Conservation (phyloP, 352 stramenopile species). For the Phytopythium helicoides region DNA sequence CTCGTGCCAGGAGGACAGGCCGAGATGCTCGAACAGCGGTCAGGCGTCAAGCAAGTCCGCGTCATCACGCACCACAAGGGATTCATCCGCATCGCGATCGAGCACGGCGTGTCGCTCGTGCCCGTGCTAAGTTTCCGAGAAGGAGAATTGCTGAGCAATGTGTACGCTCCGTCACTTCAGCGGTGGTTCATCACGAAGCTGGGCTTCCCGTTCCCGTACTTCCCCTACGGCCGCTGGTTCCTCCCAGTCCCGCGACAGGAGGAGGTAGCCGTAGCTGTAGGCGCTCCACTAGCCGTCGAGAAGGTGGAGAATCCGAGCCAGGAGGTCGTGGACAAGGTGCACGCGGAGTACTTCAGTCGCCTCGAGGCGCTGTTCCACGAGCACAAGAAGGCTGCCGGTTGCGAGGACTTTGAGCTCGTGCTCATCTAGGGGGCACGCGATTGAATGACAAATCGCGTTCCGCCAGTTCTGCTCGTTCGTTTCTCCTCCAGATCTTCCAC, state of each 20-base stretch:
- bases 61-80: slow-evolving; percentile 77
- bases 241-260: slow-evolving; percentile 69
- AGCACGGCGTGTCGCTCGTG: slow-evolving; percentile 70
- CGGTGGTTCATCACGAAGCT: slow-evolving; percentile 78
- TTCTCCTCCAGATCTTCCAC: too few relatives aligned
- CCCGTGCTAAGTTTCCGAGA: slow-evolving; percentile 82
- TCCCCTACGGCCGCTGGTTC: slow-evolving; percentile 63
- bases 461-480: too few relatives aligned
- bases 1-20: slow-evolving; percentile 78
- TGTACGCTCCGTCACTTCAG: slow-evolving; percentile 68
- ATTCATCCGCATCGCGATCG: slow-evolving; percentile 77
- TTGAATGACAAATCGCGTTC: neutral
- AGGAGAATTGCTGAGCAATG: slow-evolving; percentile 80
- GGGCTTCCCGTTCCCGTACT: slow-evolving; percentile 78
- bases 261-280: slow-evolving; percentile 64
- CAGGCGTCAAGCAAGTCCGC: slow-evolving; percentile 54
- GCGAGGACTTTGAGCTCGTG: slow-evolving; percentile 68
- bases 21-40: slow-evolving; percentile 78
- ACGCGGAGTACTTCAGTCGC: slow-evolving; percentile 53
- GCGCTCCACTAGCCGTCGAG: slow-evolving; percentile 49
- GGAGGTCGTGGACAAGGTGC: slow-evolving; percentile 62
- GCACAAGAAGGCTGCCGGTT: slow-evolving; percentile 76
- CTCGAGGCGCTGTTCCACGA: slow-evolving; percentile 63
- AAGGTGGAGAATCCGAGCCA: slow-evolving; percentile 41
- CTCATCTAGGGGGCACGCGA: slow-evolving; percentile 26